Percentiles rank a stretch among this genome's conserved stretches.
phyloP scores from a whole-genome alignment of 108 stramenopile genomes.

The Nitzschia putrida region DNA sequence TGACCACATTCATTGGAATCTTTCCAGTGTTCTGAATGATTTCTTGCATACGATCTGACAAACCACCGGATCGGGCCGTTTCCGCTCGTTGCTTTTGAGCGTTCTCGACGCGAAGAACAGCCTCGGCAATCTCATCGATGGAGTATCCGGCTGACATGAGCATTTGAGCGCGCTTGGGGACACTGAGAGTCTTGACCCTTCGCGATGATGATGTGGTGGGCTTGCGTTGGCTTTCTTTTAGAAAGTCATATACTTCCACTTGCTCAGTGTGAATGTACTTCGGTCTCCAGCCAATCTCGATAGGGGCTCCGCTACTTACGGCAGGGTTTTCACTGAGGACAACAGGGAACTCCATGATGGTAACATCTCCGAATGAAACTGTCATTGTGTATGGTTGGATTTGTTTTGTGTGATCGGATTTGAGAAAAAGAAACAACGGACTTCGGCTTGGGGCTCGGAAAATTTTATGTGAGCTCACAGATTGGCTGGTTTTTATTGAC shows the following conservation, averaged over 20 bases:
- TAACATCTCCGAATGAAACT: conserved; percentile 20
- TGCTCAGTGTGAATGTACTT: conserved; percentile 1
- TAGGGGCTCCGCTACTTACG: conserved; percentile 28
- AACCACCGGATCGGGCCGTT: background rate
- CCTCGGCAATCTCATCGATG: conserved; percentile 19
- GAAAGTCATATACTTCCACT: conserved; percentile 23
- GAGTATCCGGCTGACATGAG: conserved; percentile 28
- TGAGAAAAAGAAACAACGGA: no score
- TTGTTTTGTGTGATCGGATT: background rate
- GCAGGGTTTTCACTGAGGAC: conserved; percentile 45
- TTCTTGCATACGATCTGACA: background rate
- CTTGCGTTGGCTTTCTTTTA: background rate
- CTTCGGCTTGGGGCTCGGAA: no score
- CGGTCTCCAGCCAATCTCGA: conserved; percentile 36
- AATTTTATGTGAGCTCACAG: no score
- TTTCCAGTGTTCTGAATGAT: conserved; percentile 7
- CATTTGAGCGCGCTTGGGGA: conserved; percentile 23
- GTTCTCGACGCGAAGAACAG: conserved; percentile 18
- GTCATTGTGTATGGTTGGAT: conserved; percentile 12
- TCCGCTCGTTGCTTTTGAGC: conserved; percentile 27
- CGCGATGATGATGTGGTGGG: background rate
- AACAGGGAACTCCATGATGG: conserved; percentile 37
- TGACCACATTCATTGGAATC: conserved; percentile 10
- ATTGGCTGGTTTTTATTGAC: no score
- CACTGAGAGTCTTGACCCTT: conserved; percentile 1